A percentile compares a stretch with the other conserved stretches of the same genome.
These are phyloP conservation scores for Dictyostelium brefeldianum DNA, from an alignment of 78 protist genomes.

Conservation along the genomic window DNA sequence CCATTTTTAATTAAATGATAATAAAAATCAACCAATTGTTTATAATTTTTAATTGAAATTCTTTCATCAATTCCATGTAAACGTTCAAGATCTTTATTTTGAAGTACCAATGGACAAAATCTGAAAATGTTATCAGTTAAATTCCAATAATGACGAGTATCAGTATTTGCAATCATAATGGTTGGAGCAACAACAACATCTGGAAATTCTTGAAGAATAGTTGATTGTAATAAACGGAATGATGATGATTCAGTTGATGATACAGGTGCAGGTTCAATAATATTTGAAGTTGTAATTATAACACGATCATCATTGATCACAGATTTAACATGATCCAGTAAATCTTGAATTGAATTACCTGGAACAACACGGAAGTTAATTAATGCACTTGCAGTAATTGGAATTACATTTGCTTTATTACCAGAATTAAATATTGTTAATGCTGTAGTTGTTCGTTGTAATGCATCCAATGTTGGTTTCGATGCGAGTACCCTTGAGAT, in stretches of 20 bases:
- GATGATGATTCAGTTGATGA: slow-evolving; percentile 37
- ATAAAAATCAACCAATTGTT: slow-evolving; percentile 68
- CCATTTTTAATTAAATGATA: slow-evolving; percentile 73
- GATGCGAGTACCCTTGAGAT: slow-evolving; percentile 6
- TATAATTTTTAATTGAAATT: slow-evolving; percentile 53
- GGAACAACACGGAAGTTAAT: slow-evolving; percentile 55
- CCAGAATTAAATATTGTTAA: slow-evolving; percentile 58
- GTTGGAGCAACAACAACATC: slow-evolving; percentile 67
- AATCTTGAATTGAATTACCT: background rate
- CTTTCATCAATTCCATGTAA: slow-evolving; percentile 79
- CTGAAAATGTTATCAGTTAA: slow-evolving; percentile 55
- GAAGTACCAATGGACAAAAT: slow-evolving; percentile 49
- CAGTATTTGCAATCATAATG: slow-evolving; percentile 71
- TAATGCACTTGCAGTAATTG: slow-evolving; percentile 39
- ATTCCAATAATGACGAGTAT: slow-evolving; percentile 57
- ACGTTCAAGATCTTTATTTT: slow-evolving; percentile 33
- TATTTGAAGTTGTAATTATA: background rate
- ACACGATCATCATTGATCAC: slow-evolving; percentile 52
- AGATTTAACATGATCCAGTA: slow-evolving; percentile 30
- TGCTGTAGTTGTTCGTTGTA: slow-evolving; percentile 77
- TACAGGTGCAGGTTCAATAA: slow-evolving; percentile 54
- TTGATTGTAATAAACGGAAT: slow-evolving; percentile 50
- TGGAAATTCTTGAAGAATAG: slow-evolving; percentile 72
- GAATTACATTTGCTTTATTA: slow-evolving; percentile 61
- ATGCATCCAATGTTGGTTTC: slow-evolving; percentile 49